Conservation (phyloP, 805 yeast species). For the Candida fluviatilis region DNA sequence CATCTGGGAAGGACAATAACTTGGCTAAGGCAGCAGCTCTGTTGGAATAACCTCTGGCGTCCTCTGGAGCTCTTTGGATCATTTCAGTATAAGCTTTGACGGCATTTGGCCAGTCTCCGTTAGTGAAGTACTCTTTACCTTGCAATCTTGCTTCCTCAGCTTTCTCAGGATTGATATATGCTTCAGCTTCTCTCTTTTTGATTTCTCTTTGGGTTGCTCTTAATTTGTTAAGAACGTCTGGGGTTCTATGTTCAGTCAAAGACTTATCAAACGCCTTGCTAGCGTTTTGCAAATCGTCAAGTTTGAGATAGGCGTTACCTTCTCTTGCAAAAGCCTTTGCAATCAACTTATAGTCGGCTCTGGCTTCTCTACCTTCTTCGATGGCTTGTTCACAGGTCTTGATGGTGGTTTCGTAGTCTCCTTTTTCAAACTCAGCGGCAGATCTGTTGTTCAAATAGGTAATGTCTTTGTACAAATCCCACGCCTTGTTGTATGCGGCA, state of each 20-base stretch:
- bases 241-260: conserved; percentile 94
- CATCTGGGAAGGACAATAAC: conserved; percentile 96
- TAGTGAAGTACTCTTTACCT: conserved; percentile 86
- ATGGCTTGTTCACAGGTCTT: conserved; percentile 77
- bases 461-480: conserved; percentile 75
- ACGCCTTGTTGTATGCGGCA: conserved; percentile 79
- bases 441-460: conserved; percentile 95
- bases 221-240: conserved; percentile 84
- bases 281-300: conserved; percentile 69
- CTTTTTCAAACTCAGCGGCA: conserved; percentile 96
- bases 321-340: conserved; percentile 93
- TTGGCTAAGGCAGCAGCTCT: conserved; percentile 97
- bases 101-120: conserved; percentile 95
- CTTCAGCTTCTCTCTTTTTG: conserved; percentile 70
- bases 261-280: conserved; percentile 81
- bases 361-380: conserved; percentile 82
- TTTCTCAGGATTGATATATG: conserved; percentile 82
- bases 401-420: conserved; percentile 83
- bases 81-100: conserved; percentile 93
- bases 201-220: conserved; percentile 83
- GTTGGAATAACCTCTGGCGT: conserved; percentile 94
- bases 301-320: conserved; percentile 77
- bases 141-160: conserved; percentile 93
- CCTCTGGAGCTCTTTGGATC: conserved; percentile 95
- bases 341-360: conserved; percentile 87